Evolutionary conservation across 1,284 basidiomycete genomes (phyloP).

Genomic region (Vanrija humicola): DNA sequence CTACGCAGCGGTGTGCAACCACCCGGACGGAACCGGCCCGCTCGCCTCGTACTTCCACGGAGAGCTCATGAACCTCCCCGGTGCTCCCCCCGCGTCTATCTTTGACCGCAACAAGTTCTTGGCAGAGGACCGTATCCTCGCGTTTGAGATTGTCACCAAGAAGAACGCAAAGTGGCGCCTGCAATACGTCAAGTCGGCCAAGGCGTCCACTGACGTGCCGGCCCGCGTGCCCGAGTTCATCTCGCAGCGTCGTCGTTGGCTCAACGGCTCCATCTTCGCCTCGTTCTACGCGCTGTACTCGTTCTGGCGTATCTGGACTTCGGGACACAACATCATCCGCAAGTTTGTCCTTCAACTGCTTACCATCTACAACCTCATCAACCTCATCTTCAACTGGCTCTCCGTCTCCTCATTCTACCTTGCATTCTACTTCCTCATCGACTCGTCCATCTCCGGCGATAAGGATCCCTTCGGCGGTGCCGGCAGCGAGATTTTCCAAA

Average conservation of each 20-base stretch:
- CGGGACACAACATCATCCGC: slow-evolving; percentile 81
- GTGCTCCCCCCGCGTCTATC: slow-evolving; percentile 35
- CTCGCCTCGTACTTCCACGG: slow-evolving; percentile 89
- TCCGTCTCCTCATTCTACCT: slow-evolving; percentile 65
- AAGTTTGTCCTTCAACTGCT: slow-evolving; percentile 70
- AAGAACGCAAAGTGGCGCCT: slow-evolving; percentile 56
- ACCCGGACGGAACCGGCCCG: slow-evolving; percentile 75
- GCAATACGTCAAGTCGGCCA: slow-evolving; percentile 87
- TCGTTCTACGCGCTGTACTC: slow-evolving; percentile 79
- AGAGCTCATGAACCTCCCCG: slow-evolving; percentile 66
- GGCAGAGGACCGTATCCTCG: slow-evolving; percentile 55
- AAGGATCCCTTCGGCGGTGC: slow-evolving; percentile 71
- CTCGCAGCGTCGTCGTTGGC: slow-evolving; percentile 82
- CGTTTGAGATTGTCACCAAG: slow-evolving; percentile 45
- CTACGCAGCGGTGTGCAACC: slow-evolving; percentile 77
- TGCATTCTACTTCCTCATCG: slow-evolving; percentile 57
- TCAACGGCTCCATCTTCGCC: slow-evolving; percentile 68
- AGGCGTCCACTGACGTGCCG: slow-evolving; percentile 77
- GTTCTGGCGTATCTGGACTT: slow-evolving; percentile 81
- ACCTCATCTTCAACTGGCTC: slow-evolving; percentile 53
- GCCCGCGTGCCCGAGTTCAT: slow-evolving; percentile 75
- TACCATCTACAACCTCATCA: slow-evolving; percentile 43
- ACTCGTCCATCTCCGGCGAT: slow-evolving; percentile 56
- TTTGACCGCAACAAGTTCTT: slow-evolving; percentile 83
- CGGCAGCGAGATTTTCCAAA: slow-evolving; percentile 69